Conservation (phyloP, 2,329 filamentous ascomycete genomes). For the Neofusicoccum kwambonambiense region DNA sequence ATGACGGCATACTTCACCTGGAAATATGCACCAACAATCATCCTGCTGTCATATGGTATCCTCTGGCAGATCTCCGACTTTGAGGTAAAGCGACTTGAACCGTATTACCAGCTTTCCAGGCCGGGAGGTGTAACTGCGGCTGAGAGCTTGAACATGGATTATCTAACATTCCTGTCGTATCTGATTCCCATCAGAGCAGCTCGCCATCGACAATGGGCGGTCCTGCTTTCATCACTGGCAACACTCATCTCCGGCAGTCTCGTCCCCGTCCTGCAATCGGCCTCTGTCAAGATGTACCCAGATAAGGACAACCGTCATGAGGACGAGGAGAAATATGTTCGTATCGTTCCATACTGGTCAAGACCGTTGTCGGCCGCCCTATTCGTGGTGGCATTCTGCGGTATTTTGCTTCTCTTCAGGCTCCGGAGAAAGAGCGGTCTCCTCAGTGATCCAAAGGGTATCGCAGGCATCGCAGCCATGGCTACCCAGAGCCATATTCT, state of each 20-base stretch:
- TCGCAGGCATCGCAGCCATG: conserved; percentile 73
- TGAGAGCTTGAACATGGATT: conserved; percentile 69
- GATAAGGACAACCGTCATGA: conserved; percentile 49
- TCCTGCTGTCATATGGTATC: conserved; percentile 50
- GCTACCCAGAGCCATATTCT: conserved; percentile 71
- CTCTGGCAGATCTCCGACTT: conserved; percentile 52
- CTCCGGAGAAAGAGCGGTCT: conserved; percentile 66
- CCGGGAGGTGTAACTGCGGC: conserved; percentile 37
- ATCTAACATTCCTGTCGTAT: conserved; percentile 67
- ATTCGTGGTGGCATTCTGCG: conserved; percentile 57
- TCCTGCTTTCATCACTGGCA: conserved; percentile 64
- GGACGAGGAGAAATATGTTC: conserved; percentile 52
- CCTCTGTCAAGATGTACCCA: conserved; percentile 59
- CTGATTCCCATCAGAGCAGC: conserved; percentile 64
- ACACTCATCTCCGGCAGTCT: conserved; percentile 66
- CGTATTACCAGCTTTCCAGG: conserved; percentile 46
- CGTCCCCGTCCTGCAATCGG: conserved; percentile 67
- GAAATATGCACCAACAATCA: conserved; percentile 44
- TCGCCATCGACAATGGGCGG: conserved; percentile 64
- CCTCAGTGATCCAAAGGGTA: conserved; percentile 67
- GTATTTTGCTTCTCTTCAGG: conserved; percentile 58
- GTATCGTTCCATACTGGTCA: conserved; percentile 59
- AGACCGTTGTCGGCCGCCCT: conserved; percentile 60
- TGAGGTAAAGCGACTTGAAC: conserved; percentile 51
- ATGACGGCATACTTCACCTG: conserved; percentile 35